Conservation (phyloP, 768 basidiomycete genomes). For the Phanerochaete carnosa region DNA sequence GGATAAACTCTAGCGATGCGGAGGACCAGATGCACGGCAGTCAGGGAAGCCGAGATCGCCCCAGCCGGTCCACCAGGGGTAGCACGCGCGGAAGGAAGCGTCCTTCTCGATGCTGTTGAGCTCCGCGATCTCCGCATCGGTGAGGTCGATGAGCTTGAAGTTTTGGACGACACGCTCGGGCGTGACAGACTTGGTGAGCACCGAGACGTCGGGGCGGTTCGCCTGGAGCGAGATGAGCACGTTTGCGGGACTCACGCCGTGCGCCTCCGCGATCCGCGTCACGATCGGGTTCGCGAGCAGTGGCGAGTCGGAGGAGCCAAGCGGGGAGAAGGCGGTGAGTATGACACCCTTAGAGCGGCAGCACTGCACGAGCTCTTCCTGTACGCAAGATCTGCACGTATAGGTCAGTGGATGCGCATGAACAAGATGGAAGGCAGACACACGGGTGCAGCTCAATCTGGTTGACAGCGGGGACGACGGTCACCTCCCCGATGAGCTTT, state of each 20-base stretch:
- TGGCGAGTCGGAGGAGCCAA: slow-evolving; percentile 70
- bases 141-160: slow-evolving; percentile 55
- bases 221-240: slow-evolving; percentile 73
- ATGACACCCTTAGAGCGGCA: slow-evolving; percentile 64
- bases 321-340: slow-evolving; percentile 76
- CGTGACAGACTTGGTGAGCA: slow-evolving; percentile 78
- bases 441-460: slow-evolving; percentile 78
- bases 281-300: slow-evolving; percentile 61
- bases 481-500: slow-evolving; percentile 51
- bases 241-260: slow-evolving; percentile 58
- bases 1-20: slow-evolving; percentile 6
- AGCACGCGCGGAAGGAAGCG: slow-evolving; percentile 61
- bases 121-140: slow-evolving; percentile 55
- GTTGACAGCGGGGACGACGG: slow-evolving; percentile 69
- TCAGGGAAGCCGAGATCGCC: slow-evolving; percentile 61
- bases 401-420: neutral
- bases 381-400: slow-evolving; percentile 51
- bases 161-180: slow-evolving; percentile 63
- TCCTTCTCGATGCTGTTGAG: slow-evolving; percentile 60
- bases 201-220: slow-evolving; percentile 56
- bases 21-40: slow-evolving; percentile 28
- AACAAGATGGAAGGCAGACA: slow-evolving; percentile 19
- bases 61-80: slow-evolving; percentile 62
- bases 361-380: slow-evolving; percentile 60
- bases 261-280: slow-evolving; percentile 56